phyloP scores from a whole-genome alignment of 257 asterid genomes.

The Gardenia jasminoides region DNA sequence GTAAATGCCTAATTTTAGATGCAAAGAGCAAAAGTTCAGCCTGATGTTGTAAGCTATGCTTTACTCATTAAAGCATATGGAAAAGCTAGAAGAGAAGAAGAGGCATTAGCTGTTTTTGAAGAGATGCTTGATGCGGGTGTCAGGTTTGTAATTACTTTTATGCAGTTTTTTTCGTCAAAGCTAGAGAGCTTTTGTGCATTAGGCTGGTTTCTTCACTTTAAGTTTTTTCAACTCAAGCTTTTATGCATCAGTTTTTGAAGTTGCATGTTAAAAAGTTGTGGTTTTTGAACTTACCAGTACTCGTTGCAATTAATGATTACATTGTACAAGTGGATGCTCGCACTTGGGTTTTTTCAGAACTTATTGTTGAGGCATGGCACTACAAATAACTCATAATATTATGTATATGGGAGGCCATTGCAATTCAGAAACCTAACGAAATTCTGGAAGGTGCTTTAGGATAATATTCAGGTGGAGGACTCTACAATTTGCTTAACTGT shows the following conservation, averaged over 20 bases:
- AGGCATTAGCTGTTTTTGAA: slow-evolving; percentile 94
- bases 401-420: no score
- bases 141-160: slow-evolving; percentile 49
- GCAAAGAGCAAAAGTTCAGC: slow-evolving; percentile 73
- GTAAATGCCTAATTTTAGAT: slow-evolving; percentile 47
- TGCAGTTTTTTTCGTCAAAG: neutral
- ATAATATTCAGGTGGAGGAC: no score
- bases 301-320: neutral
- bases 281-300: neutral
- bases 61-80: slow-evolving; percentile 85
- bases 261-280: neutral
- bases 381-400: neutral
- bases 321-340: neutral
- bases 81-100: slow-evolving; percentile 98
- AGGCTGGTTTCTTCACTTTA: neutral
- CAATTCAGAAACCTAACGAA: no score
- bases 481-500: no score
- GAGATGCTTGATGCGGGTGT: slow-evolving; percentile 99
- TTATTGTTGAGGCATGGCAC: neutral
- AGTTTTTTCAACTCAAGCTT: neutral
- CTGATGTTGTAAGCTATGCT: slow-evolving; percentile 96
- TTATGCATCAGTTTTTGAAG: neutral
- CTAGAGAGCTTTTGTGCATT: neutral
- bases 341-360: neutral
- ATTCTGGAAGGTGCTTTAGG: no score